Base-by-base conservation (phyloP, 2,329 filamentous ascomycete genomes). In the Epichloe amarillans region DNA sequence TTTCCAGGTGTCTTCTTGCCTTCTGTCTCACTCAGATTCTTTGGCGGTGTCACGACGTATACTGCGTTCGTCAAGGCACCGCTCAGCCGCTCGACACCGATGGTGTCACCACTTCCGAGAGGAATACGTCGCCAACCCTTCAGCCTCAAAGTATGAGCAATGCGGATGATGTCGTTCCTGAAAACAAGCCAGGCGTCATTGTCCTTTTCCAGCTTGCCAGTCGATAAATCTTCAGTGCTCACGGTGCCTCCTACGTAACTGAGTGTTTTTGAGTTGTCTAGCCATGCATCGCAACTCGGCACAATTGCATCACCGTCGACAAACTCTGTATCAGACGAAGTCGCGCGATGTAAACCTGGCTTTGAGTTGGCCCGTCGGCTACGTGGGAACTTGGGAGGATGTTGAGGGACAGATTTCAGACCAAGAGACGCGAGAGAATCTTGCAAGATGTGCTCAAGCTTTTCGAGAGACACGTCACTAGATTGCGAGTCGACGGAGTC, bases 61-160 rank as follows among this genome's bases (percentile, higher is more conserved):
- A 98, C 90, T 11, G 91, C 89, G 63, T 98, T 98, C 19, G 93
- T 98, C 57, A 98, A 70, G 8, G 93, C 93, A 54, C 93, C 93
- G 64, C 91, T 96, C 30, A 94, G 72, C 47, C 87, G 78, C 66
- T 86, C 77, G 5, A 93, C 84, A 2, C 76, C 75, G 55, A 93
- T 82, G 38, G 72, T 73, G 47, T 80, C 78, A 56, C 84, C 86
- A 55, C 74, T 72, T 11, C 87, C 84, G 48, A 91, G 69, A 0
- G 88, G 79, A 0, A 98, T 81, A 53, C 82, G 82, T 49, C 90
- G 81, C 93, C 93, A 98, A 10, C 91, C 88, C 64, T 95, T 95
- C 35, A 97, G 76, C 49, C 82, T 82, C 49, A 98, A 72, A 0
- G 93, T 98, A 65, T 97, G 93, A 0, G 88, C 77, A 52, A 97